Base-by-base conservation (phyloP, 805 yeast genomes). In the Lipomyces kockii region DNA sequence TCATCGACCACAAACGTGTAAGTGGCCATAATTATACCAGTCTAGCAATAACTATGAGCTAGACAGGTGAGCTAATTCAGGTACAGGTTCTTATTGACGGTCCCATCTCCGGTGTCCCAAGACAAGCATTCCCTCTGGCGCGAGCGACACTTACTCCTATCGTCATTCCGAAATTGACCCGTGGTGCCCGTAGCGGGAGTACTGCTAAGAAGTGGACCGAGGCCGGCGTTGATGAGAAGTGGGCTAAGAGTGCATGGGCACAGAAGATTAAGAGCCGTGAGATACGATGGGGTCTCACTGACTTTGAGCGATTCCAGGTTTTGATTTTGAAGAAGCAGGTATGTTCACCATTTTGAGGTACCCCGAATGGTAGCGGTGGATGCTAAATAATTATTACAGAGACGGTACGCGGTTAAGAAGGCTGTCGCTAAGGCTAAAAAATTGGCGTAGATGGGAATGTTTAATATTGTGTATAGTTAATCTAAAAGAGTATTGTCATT, bases 271-370 rank as follows among this genome's bases (percentile, higher is more conserved):
- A 96, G 81, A 89, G 91, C 84, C 92, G 91, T 84, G 89, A 90
- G 84, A 91, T 89, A 84, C 91, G 99, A 88, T 84, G 96, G 79
- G 85, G 89, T 81, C 90, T 96, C 83, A 81, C 94, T 77, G 99
- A 95, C 85, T 95, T 95, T 80, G 97, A 95, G 87, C 93, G 99
- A 89, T 95, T 95, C 97, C 97, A 94, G 88, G 99, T 94, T 78
- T 82, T 90, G 83, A 96, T 92, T 78, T 88, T 92, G 83, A 95
- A 90, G 90, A 95, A 94, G 89, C 98, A 96, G 88, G 71, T 68
- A 54, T n/a, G 72, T 58, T 29, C 20, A 2, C 6, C 29, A 1
- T 25, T 5, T 20, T 25, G 6, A 25, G 14, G 17, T 12, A 11
- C 35, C 8, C 17, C n/a, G 25, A 27, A 27, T 57, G 49, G 27